A percentile compares a stretch with the other conserved stretches of the same genome.
Conservation (phyloP, 83 land plant genomes). For the Thuja plicata region DNA sequence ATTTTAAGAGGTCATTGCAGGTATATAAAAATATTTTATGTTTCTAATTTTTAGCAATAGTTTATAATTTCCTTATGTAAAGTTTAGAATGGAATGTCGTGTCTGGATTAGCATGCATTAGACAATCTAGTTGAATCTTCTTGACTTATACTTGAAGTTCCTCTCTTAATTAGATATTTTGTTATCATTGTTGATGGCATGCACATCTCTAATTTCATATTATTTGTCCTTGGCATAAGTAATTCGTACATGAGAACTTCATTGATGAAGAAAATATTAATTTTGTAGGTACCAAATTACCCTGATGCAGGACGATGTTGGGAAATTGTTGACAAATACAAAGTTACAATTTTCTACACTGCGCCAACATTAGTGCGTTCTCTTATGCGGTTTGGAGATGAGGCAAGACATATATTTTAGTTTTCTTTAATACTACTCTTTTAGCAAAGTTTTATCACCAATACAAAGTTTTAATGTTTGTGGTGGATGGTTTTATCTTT, state of each 20-base stretch:
- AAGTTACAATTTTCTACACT: constrained; percentile 89
- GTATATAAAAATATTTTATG: too few relatives aligned
- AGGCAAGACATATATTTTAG: constrained; percentile 38
- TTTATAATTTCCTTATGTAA: not conserved
- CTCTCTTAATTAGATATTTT: not conserved
- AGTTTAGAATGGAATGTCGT: not conserved
- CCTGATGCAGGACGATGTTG: constrained; percentile 98
- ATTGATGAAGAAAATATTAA: not conserved
- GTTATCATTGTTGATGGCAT: constrained; percentile 1
- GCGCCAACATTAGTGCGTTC: constrained; percentile 96
- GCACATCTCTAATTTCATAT: not conserved
- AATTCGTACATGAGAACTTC: not conserved
- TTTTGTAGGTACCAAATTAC: constrained; percentile 80
- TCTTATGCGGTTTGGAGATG: constrained; percentile 85
- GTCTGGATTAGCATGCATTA: not conserved
- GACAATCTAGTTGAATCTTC: not conserved
- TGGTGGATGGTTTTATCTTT: not conserved
- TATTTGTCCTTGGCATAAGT: not conserved
- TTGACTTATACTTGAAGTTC: not conserved
- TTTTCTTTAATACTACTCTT: not conserved
- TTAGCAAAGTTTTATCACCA: not conserved
- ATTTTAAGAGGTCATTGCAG: not conserved
- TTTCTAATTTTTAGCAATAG: not conserved
- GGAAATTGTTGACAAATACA: constrained; percentile 96
- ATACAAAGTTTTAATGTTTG: not conserved